Evolutionary conservation across 108 stramenopile genomes (phyloP).

Genomic region (Skeletonema marinoi): DNA sequence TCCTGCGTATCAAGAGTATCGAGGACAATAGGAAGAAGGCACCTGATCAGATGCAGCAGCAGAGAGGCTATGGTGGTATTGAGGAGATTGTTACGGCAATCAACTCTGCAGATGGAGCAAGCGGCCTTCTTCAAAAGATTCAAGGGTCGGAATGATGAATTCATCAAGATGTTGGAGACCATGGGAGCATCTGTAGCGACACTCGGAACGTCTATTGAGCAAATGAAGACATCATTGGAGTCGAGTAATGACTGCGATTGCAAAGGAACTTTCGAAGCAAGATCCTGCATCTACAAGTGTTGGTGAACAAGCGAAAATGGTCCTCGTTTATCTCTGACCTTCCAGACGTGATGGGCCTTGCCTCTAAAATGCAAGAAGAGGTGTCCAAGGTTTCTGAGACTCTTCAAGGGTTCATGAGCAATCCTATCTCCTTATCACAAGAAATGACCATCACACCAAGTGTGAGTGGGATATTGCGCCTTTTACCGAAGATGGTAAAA

Average conservation of each 20-base stretch:
- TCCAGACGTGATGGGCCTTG: slow-evolving; percentile 1
- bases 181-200: slow-evolving; percentile 15
- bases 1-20: background rate
- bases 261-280: slow-evolving; percentile 17
- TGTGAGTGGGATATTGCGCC: slow-evolving; percentile 23
- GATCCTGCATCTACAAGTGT: background rate
- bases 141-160: slow-evolving; percentile 20
- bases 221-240: slow-evolving; percentile 24
- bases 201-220: slow-evolving; percentile 12
- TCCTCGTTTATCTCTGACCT: slow-evolving; percentile 1
- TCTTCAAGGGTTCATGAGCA: slow-evolving; percentile 3
- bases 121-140: slow-evolving; percentile 19
- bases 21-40: background rate
- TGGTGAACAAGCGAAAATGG: background rate
- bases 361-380: slow-evolving; percentile 9
- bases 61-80: background rate
- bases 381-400: slow-evolving; percentile 5
- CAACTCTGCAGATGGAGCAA: background rate
- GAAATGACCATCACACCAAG: background rate
- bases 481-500: slow-evolving; percentile 12
- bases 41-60: background rate
- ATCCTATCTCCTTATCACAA: background rate
- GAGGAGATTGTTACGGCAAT: background rate
- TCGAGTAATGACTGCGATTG: slow-evolving; percentile 24
- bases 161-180: slow-evolving; percentile 15